A percentile compares a stretch with the other conserved stretches of the same genome.
These are phyloP conservation scores for Dimocarpus longan DNA, from an alignment of 345 rosid genomes.

Conservation along the genomic window DNA sequence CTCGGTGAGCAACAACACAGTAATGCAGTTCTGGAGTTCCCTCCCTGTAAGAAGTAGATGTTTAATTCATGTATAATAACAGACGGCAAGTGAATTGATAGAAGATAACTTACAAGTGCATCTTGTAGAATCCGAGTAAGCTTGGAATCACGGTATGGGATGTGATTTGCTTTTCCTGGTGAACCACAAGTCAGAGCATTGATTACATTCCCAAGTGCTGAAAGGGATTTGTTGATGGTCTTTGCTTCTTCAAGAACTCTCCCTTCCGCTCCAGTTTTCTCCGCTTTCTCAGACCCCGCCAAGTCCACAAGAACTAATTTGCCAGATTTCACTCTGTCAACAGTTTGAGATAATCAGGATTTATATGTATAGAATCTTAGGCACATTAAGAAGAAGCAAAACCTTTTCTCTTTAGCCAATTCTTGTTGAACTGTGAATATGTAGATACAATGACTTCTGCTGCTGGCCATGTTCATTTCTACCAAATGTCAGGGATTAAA, in stretches of 20 bases:
- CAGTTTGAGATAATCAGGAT: slow-evolving; percentile 15
- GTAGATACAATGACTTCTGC: slow-evolving; percentile 86
- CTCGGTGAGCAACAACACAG: slow-evolving; percentile 96
- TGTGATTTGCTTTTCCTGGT: slow-evolving; percentile 60
- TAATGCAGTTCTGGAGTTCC: slow-evolving; percentile 75
- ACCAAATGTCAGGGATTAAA: slow-evolving; percentile 31
- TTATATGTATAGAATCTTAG: slow-evolving; percentile 6
- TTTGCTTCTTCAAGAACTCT: slow-evolving; percentile 92
- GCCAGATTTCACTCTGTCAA: slow-evolving; percentile 58
- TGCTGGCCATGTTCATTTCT: slow-evolving; percentile 95
- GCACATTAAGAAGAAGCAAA: slow-evolving; percentile 1
- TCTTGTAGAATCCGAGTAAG: slow-evolving; percentile 89
- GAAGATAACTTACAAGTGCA: slow-evolving; percentile 63
- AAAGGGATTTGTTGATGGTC: slow-evolving; percentile 88
- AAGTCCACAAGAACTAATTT: slow-evolving; percentile 83
- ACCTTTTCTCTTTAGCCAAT: slow-evolving; percentile 59
- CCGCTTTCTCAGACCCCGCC: slow-evolving; percentile 95
- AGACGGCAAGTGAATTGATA: slow-evolving; percentile 7
- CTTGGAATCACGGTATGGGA: slow-evolving; percentile 92
- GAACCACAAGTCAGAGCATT: slow-evolving; percentile 79
- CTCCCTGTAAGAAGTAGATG: slow-evolving; percentile 57
- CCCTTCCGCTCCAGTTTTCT: slow-evolving; percentile 97
- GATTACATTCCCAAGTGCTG: slow-evolving; percentile 86
- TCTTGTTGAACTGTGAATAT: slow-evolving; percentile 62
- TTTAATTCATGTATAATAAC: slow-evolving; percentile 8